Percentiles rank a stretch among this genome's conserved stretches.
These are phyloP conservation scores for Pogostemon cablin DNA, from an alignment of 257 asterid species.

Conservation along the genomic window DNA sequence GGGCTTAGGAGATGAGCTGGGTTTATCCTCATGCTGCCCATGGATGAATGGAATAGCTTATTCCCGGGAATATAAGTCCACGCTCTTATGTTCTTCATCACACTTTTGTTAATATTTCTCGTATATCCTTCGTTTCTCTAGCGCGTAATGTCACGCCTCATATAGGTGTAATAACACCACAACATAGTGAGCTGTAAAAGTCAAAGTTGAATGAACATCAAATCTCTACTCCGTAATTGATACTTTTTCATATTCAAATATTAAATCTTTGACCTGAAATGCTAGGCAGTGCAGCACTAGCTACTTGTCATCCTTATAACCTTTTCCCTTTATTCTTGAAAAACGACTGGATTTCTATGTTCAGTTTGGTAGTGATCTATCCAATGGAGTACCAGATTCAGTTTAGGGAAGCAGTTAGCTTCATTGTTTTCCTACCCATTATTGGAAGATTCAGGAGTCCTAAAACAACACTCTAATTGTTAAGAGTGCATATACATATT, in stretches of 20 bases:
- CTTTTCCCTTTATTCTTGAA: constrained; percentile 7
- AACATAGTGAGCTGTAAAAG: neutral
- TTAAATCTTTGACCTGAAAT: constrained; percentile 15
- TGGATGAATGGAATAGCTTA: too few species aligned
- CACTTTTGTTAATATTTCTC: too few species aligned
- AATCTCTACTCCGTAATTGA: constrained; percentile 18
- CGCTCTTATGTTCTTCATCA: too few species aligned
- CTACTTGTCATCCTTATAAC: neutral
- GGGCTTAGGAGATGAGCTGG: too few species aligned
- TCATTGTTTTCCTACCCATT: constrained; percentile 1
- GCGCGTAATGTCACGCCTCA: too few species aligned
- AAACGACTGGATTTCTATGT: neutral
- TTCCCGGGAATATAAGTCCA: too few species aligned
- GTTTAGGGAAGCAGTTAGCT: neutral
- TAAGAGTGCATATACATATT: too few species aligned
- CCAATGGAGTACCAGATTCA: neutral
- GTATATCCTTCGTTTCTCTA: too few species aligned
- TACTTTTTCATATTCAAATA: constrained; percentile 4
- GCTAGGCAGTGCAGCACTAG: neutral
- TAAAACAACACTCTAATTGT: too few species aligned
- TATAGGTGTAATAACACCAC: too few species aligned
- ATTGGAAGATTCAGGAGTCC: neutral
- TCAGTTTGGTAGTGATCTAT: neutral
- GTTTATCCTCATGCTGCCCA: too few species aligned
- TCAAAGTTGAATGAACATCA: constrained; percentile 3